phyloP scores from a whole-genome alignment of 768 basidiomycete genomes.

The Solioccasus polychromus region DNA sequence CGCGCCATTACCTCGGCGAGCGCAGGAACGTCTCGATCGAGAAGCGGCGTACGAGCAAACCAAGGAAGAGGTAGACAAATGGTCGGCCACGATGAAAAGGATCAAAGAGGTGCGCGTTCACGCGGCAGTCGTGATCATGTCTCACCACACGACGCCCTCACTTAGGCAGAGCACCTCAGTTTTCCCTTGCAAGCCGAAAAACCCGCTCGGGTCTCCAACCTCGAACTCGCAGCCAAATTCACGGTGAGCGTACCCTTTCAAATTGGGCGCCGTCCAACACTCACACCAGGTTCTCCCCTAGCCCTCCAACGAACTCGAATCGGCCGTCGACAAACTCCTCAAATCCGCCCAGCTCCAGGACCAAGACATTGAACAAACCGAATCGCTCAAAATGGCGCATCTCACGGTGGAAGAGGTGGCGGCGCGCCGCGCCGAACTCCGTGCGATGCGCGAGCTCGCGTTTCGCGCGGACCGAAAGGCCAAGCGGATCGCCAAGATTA shows the following conservation, averaged over 20 bases:
- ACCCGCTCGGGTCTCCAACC: conserved; percentile 57
- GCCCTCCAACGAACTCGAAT: conserved; percentile 86
- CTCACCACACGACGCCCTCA: background rate
- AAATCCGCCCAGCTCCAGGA: conserved; percentile 81
- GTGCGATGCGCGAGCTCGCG: conserved; percentile 88
- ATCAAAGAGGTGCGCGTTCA: conserved; percentile 70
- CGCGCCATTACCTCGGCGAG: conserved; percentile 81
- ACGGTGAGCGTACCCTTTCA: conserved; percentile 47
- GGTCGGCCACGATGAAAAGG: conserved; percentile 87
- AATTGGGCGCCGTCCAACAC: background rate
- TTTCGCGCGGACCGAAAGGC: conserved; percentile 92
- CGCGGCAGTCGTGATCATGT: background rate
- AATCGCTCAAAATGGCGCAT: conserved; percentile 81
- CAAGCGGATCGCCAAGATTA: conserved; percentile 89
- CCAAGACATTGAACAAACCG: conserved; percentile 71
- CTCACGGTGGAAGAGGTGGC: conserved; percentile 84
- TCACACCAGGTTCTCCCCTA: conserved; percentile 26
- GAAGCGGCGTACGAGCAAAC: conserved; percentile 95
- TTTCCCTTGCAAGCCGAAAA: conserved; percentile 77
- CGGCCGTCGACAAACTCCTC: conserved; percentile 76
- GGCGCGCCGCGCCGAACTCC: conserved; percentile 74
- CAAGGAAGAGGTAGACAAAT: conserved; percentile 89
- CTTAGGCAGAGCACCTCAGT: conserved; percentile 79
- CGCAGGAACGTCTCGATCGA: conserved; percentile 87
- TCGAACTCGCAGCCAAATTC: conserved; percentile 81